Evolutionary conservation across 345 rosid genomes (phyloP).

Genomic region (Citrus medica): DNA sequence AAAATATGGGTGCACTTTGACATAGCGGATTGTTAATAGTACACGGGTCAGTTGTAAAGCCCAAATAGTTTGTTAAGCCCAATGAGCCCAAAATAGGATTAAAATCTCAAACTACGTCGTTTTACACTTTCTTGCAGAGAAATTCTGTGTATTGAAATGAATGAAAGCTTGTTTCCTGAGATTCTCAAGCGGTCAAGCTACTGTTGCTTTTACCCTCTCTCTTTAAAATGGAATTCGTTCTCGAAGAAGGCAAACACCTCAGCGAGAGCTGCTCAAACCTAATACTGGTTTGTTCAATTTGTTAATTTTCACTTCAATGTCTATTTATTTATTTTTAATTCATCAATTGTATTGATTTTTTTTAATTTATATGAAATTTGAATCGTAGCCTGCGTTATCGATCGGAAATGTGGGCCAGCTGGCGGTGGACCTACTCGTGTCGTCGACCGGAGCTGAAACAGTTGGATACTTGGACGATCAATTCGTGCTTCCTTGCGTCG

Average conservation of each 20-base stretch:
- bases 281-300: constrained; percentile 46
- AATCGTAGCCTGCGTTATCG: constrained; percentile 75
- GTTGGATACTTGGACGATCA: constrained; percentile 78
- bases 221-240: constrained; percentile 57
- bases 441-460: constrained; percentile 63
- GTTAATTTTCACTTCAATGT: background rate
- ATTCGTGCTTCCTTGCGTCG: constrained; percentile 77
- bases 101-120: background rate
- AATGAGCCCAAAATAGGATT: background rate
- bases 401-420: constrained; percentile 93
- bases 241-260: constrained; percentile 52
- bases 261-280: constrained; percentile 57
- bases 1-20: too few relatives aligned
- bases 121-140: background rate
- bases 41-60: too few relatives aligned
- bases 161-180: background rate
- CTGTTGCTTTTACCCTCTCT: background rate
- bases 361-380: background rate
- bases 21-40: too few relatives aligned
- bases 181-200: background rate
- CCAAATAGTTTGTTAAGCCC: background rate
- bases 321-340: background rate
- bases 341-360: background rate
- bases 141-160: background rate
- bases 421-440: constrained; percentile 81